Evolutionary conservation across 257 asterid genomes (phyloP).

Genomic region (Datura wrightii): DNA sequence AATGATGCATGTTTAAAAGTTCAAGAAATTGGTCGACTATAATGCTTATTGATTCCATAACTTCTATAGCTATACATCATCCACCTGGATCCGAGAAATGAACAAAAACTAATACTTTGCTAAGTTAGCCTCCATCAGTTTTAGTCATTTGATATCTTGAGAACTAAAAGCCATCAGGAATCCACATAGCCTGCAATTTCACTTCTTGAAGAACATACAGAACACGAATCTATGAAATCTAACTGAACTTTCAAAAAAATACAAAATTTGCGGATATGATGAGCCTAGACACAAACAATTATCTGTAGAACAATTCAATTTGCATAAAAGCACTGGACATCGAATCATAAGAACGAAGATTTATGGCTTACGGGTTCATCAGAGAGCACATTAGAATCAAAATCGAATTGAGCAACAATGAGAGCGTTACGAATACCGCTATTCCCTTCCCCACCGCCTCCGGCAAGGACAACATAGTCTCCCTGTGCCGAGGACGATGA

Average conservation of each 20-base stretch:
- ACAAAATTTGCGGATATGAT: neutral
- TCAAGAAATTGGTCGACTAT: neutral
- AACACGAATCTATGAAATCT: neutral
- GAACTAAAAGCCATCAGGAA: neutral
- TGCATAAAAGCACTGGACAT: neutral
- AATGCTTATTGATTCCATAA: neutral
- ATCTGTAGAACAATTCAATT: neutral
- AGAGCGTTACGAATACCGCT: slow-evolving; percentile 85
- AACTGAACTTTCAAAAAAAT: neutral
- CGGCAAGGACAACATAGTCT: slow-evolving; percentile 69
- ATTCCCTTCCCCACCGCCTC: slow-evolving; percentile 97
- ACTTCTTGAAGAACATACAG: neutral
- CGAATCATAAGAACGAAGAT: neutral
- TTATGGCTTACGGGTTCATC: slow-evolving; percentile 72
- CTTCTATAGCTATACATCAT: neutral
- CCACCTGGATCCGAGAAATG: neutral
- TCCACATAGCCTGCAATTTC: neutral
- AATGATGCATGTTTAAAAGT: neutral
- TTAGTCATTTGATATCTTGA: neutral
- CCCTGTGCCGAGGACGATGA: slow-evolving; percentile 33
- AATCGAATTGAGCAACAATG: slow-evolving; percentile 64
- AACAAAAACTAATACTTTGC: neutral
- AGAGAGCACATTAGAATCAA: slow-evolving; percentile 58
- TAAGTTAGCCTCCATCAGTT: neutral
- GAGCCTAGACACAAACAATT: neutral